Evolutionary conservation across 768 basidiomycete genomes (phyloP), one percentile per base, ranked within the genome.

Genomic region (Pulveroboletus sp.): DNA sequence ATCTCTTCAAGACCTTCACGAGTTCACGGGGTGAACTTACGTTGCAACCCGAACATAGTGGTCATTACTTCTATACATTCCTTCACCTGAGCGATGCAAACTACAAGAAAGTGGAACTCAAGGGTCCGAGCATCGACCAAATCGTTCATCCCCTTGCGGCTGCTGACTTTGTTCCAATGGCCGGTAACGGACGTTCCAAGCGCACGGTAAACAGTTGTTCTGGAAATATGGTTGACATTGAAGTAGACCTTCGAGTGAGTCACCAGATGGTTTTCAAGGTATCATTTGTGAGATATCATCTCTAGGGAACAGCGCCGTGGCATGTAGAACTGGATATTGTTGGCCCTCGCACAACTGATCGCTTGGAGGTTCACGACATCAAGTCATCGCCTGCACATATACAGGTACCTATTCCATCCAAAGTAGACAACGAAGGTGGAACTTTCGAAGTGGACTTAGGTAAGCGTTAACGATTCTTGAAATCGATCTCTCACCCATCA

Each of bases 281-380:
- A 8, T 30, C 47, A 8, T 37, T 48, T 27, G 3, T 57, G 17
- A 53, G 28, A 54, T 2, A 51, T 38, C 13, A 10, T 43, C 48
- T 9, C 13, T 45, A 93, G 87, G 96, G 96, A 43, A 88, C 84
- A 5, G 82, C 89, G 5, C 95, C 96, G 2, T 95, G 94, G 88
- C 89, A 81, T 58, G 63, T 98, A 27, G 87, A 89, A 41, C 71
- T 94, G 21, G 87, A 92, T 59, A 72, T 92, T 11, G 85, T 89
- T 35, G 87, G 88, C 6, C 83, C 86, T 5, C 79, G 78, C 46
- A 77, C 74, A 32, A 79, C 86, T 1, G 83, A 89, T 53, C 76
- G 73, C 10, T 53, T 89, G 15, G 69, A 70, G 15, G 71, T 89
- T 53, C 60, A 71, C 27, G 77, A 76, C 18, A 83, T 93, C 43